Evolutionary conservation across 2,329 filamentous ascomycete genomes (phyloP), one percentile per base, ranked within the genome.

Genomic region (Pyrenochaeta sp.): DNA sequence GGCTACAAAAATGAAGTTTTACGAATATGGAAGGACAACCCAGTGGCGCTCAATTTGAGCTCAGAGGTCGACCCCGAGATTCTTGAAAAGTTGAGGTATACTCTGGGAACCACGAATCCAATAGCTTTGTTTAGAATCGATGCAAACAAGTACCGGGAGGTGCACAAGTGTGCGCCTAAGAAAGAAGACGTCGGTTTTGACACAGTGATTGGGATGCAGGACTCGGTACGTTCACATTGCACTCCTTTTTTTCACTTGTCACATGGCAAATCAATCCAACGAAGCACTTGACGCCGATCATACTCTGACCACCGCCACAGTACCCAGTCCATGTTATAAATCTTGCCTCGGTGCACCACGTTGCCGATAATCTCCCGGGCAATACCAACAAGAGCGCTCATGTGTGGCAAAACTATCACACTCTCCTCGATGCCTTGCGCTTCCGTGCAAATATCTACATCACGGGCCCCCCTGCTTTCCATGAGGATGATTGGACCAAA

Each of bases 361-460:
- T 90, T 21, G 84, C 87, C 54, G 74, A 78, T 2, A 78, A 83
- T 41, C 80, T 90, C 7, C 79, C 82, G 1, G 81, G 81, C 58
- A 80, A 81, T 40, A 7, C 30, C 7, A 36, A 45, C 7, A 36
- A 45, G 17, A 45, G 31, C 35, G 45, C 43, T 20, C 79, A 82
- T 81, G 60, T 81, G 81, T 49, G 52, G 52, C 56, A 51, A 49
- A 29, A 42, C 18, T 20, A 41, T 44, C 75, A 72, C 80, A 78
- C 80, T 23, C 76, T 81, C 23, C 79, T 92, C 0, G 85, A 88
- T 50, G 83, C 84, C 7, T 76, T 83, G 14, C 83, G 88, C 11
- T 92, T 91, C 74, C 83, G 90, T 20, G 84, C 89, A 32, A 92
- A 93, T 64, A 85, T 93, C 30, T 87, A 91, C 61, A 75, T 90